These are phyloP conservation scores for Vigna hirtella DNA, from an alignment of 306 rosid species.

Conservation along the genomic window DNA sequence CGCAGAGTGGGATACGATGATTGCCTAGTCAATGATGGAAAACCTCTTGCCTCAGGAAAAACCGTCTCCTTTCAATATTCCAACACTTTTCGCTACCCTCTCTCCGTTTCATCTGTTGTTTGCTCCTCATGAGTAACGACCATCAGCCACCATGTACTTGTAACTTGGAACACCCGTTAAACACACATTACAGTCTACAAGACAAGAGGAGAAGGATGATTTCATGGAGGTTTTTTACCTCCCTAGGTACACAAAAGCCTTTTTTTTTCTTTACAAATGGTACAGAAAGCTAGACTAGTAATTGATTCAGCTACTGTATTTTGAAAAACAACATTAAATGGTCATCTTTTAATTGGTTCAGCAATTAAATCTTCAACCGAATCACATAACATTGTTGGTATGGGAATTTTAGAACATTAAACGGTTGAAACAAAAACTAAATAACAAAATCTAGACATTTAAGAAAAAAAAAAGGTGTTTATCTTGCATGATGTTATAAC, in stretches of 20 bases:
- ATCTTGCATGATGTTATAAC: too few species aligned
- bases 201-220: too few species aligned
- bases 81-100: slow-evolving; percentile 56
- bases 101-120: slow-evolving; percentile 61
- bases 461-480: too few species aligned
- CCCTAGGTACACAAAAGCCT: neutral
- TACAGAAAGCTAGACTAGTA: neutral
- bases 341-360: neutral
- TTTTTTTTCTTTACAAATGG: neutral
- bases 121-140: slow-evolving; percentile 33
- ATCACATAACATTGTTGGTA: neutral
- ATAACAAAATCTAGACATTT: neutral
- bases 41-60: slow-evolving; percentile 53
- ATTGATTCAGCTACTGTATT: neutral
- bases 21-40: slow-evolving; percentile 66
- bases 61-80: slow-evolving; percentile 68
- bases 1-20: slow-evolving; percentile 55
- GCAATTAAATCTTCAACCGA: neutral
- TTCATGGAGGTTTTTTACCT: too few species aligned
- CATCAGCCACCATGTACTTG: too few species aligned
- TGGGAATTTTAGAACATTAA: neutral
- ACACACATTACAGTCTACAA: neutral
- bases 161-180: neutral
- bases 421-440: neutral
- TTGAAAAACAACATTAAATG: neutral